Conservation (phyloP, 192 early-diverging fungal species). For the Radiomyces spectabilis region DNA sequence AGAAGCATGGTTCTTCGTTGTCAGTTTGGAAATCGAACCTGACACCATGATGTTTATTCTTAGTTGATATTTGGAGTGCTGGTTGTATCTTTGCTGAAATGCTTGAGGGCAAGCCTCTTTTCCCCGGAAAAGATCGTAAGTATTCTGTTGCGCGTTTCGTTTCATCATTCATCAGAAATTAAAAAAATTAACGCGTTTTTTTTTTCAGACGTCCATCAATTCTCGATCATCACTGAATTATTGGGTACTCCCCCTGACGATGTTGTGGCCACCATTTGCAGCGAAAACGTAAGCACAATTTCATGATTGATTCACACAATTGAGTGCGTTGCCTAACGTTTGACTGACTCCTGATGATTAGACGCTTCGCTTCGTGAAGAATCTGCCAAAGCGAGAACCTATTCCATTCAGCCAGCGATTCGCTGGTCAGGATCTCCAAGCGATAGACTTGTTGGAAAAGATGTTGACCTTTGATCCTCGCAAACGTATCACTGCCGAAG, state of each 20-base stretch:
- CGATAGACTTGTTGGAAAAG: slow-evolving; percentile 79
- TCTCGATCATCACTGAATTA: slow-evolving; percentile 89
- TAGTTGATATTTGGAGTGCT: slow-evolving; percentile 90
- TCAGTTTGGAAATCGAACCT: too few species aligned
- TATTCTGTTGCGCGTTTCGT: too few species aligned
- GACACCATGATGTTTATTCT: too few species aligned
- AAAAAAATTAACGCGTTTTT: not conserved
- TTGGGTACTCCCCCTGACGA: slow-evolving; percentile 90
- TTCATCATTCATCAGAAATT: not conserved
- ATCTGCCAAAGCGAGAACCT: slow-evolving; percentile 69
- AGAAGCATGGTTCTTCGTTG: not conserved
- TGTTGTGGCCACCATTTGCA: slow-evolving; percentile 86
- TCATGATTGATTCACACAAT: not conserved
- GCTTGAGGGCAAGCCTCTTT: slow-evolving; percentile 91
- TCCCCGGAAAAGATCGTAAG: slow-evolving; percentile 91
- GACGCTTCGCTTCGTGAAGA: slow-evolving; percentile 90
- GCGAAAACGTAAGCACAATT: slow-evolving; percentile 66
- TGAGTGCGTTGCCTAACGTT: not conserved
- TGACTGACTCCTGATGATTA: too few species aligned
- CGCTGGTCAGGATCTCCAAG: slow-evolving; percentile 68
- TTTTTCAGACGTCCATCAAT: slow-evolving; percentile 80
- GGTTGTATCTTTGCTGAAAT: slow-evolving; percentile 96
- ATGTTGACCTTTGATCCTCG: slow-evolving; percentile 93
- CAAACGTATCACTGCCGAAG: slow-evolving; percentile 79
- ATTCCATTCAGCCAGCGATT: slow-evolving; percentile 80